These are phyloP conservation scores for Saccharomyces eubayanus DNA, from an alignment of 805 yeast genomes.

Conservation along the genomic window DNA sequence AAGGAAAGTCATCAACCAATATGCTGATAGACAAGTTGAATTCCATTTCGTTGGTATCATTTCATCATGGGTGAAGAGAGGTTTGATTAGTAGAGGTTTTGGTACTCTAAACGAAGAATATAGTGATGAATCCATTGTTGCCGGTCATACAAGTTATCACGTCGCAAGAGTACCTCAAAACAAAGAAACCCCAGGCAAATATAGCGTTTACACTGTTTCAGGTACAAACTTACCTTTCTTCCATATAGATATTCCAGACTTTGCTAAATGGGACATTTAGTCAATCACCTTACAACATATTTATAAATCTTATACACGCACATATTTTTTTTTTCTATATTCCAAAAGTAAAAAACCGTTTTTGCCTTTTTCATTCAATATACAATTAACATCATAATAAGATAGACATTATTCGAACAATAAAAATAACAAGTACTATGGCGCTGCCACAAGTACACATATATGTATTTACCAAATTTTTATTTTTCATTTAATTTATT, in stretches of 20 bases:
- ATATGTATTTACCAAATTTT: not conserved
- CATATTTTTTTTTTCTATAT: not conserved
- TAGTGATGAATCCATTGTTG: slow-evolving; percentile 28
- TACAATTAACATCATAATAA: not conserved
- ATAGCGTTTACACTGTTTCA: slow-evolving; percentile 19
- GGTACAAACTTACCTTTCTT: slow-evolving; percentile 31
- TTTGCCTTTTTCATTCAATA: not conserved
- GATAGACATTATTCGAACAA: not conserved
- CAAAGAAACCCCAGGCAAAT: slow-evolving; percentile 7
- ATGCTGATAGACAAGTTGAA: slow-evolving; percentile 78
- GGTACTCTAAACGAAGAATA: slow-evolving; percentile 45
- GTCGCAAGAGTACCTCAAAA: slow-evolving; percentile 16
- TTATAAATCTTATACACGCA: not conserved
- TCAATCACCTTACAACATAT: too few species aligned
- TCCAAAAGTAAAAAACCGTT: not conserved
- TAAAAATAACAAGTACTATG: not conserved
- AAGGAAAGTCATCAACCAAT: slow-evolving; percentile 58
- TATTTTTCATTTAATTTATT: not conserved
- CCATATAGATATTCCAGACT: slow-evolving; percentile 32
- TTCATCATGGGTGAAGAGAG: slow-evolving; percentile 80
- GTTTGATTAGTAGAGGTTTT: slow-evolving; percentile 67
- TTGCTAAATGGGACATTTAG: slow-evolving; percentile 25
- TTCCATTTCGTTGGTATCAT: slow-evolving; percentile 81
- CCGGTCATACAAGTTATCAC: slow-evolving; percentile 29
- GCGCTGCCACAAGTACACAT: not conserved